These are phyloP conservation scores for Tetrahymena malaccensis DNA, from an alignment of 73 alveolate species.

Conservation along the genomic window DNA sequence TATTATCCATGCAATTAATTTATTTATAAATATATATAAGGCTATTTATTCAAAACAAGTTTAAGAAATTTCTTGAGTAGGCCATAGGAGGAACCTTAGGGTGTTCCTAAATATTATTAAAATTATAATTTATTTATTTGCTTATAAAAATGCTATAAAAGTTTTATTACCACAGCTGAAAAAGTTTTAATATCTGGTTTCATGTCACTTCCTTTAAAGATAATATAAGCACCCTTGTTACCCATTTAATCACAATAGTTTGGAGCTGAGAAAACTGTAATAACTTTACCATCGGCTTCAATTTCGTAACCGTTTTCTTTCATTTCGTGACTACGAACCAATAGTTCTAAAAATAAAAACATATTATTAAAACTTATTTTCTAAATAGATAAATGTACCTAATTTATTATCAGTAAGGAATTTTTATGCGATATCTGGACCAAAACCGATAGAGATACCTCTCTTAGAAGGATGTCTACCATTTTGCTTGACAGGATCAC, in stretches of 20 bases:
- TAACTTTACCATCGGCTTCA: constrained; percentile 86
- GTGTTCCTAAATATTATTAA: constrained; percentile 37
- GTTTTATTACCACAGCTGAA: constrained; percentile 65
- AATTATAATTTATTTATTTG: background rate
- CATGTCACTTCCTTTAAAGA: constrained; percentile 83
- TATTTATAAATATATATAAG: background rate
- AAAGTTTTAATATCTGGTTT: constrained; percentile 69
- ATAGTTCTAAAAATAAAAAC: constrained; percentile 18
- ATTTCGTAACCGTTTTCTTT: constrained; percentile 91
- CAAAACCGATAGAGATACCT: constrained; percentile 92
- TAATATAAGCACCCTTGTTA: constrained; percentile 92
- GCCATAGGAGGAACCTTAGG: constrained; percentile 79
- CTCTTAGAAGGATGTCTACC: constrained; percentile 95
- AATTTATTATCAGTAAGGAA: constrained; percentile 84
- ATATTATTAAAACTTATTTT: background rate
- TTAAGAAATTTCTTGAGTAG: constrained; percentile 38
- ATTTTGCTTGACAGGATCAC: constrained; percentile 87
- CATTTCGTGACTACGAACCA: constrained; percentile 93
- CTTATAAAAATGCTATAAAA: background rate
- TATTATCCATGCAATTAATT: background rate
- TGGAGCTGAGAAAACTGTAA: constrained; percentile 96
- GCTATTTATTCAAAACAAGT: background rate
- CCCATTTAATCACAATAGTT: constrained; percentile 97
- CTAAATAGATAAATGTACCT: background rate
- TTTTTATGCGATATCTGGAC: constrained; percentile 91